Conservation (phyloP, 202 grass and related monocot genomes). For the Brachypodium distachyon region DNA sequence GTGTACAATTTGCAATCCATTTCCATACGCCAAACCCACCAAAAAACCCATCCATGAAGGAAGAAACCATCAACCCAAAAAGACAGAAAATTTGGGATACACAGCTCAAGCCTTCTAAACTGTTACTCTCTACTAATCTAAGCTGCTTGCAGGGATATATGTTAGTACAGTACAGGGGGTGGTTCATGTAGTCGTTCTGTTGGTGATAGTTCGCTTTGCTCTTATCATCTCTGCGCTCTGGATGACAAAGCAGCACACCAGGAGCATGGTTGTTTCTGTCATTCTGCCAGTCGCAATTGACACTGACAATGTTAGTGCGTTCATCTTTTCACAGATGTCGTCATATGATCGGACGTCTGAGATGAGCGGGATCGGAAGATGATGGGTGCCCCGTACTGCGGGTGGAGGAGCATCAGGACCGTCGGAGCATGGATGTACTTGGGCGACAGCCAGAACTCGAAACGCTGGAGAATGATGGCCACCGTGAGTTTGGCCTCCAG, state of each 20-base stretch:
- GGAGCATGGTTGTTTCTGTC: slow-evolving; percentile 33
- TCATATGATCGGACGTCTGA: slow-evolving; percentile 9
- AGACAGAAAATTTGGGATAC: slow-evolving; percentile 29
- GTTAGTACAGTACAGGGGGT: slow-evolving; percentile 18
- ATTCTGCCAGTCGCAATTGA: slow-evolving; percentile 35
- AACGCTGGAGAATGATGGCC: slow-evolving; percentile 85
- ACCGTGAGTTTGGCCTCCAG: slow-evolving; percentile 84
- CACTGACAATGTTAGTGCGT: slow-evolving; percentile 34
- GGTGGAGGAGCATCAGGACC: slow-evolving; percentile 98
- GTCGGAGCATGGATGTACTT: slow-evolving; percentile 89
- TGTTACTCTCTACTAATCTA: slow-evolving; percentile 30
- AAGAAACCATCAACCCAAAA: slow-evolving; percentile 30
- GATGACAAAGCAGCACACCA: slow-evolving; percentile 14
- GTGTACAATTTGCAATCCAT: slow-evolving; percentile 40
- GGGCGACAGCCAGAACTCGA: slow-evolving; percentile 73
- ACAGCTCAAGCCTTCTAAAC: slow-evolving; percentile 28
- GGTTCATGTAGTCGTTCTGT: slow-evolving; percentile 13
- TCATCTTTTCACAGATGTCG: not conserved
- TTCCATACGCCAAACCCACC: slow-evolving; percentile 26
- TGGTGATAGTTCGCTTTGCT: slow-evolving; percentile 6
- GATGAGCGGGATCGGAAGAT: slow-evolving; percentile 53
- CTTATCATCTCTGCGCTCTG: slow-evolving; percentile 4
- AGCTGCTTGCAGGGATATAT: slow-evolving; percentile 32
- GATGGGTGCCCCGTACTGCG: slow-evolving; percentile 82
- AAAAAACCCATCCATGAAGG: slow-evolving; percentile 26